Base-by-base conservation (phyloP, 441 rosid species). In the Breynia disticha region DNA sequence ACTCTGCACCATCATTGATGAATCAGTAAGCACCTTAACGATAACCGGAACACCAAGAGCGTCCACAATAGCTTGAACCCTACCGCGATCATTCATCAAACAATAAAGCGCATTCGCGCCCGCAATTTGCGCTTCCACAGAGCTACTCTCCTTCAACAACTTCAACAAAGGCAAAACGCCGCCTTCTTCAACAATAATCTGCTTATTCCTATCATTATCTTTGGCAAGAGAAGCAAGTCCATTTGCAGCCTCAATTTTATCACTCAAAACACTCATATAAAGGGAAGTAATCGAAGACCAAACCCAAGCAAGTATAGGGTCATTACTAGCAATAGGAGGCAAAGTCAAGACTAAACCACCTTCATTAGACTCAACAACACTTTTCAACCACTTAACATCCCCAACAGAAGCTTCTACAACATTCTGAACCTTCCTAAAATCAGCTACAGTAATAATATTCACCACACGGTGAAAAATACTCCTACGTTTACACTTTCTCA, bases 221-320 rank as follows among this genome's bases (percentile, higher is more conserved):
- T 52, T 32, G 5, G 87, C 87, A 17, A 83, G 64, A 12, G 79
- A 63, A 2, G 81, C 82, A 0, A 83, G 76, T 43, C 62, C 70
- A 44, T 70, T 76, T 6, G 83, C 87, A 0, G 84, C 84, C 8
- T 80, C 90, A 18, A 69, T 66, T 16, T 79, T 71, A 16, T 68
- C 76, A n/a, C 54, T 55, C 10, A 69, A 18, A 1, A 52, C 53
- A 0, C 79, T 79, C 76, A 72, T 61, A 56, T 67, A 72, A 43
- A 80, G 53, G 0, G 78, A 62, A 4, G 83, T 70, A 15, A 83
- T 68, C 12, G 53, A 71, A 19, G 79, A 69, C 87, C 90, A 83
- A 15, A 83, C 87, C 90, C 90, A 80, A 8, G 87, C 87, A 16
- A 83, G 76, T 42, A 78, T 83, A 0, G 84, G 90, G 64, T 83